A percentile compares a stretch with the other conserved stretches of the same genome.
phyloP scores from a whole-genome alignment of 1,284 basidiomycete species.

The Apiotrichum porosum region DNA sequence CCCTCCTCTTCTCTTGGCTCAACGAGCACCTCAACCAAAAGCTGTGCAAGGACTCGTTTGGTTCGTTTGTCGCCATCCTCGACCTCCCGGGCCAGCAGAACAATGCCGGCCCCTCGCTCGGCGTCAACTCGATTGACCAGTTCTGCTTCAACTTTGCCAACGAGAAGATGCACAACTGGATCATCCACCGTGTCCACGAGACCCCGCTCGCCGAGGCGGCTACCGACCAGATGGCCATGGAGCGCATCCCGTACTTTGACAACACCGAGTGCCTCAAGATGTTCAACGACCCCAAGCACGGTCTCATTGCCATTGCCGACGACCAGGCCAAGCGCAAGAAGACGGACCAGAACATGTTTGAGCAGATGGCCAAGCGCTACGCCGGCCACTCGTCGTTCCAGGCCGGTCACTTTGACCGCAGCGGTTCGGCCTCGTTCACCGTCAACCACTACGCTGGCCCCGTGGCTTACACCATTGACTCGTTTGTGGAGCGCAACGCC shows the following conservation, averaged over 20 bases:
- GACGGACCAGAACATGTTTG: constrained; percentile 89
- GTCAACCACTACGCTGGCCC: constrained; percentile 87
- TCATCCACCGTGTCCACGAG: constrained; percentile 68
- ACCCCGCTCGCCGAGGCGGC: constrained; percentile 72
- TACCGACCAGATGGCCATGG: constrained; percentile 73
- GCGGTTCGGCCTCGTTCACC: constrained; percentile 80
- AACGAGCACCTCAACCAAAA: constrained; percentile 95
- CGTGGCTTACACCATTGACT: constrained; percentile 84
- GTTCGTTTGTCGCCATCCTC: constrained; percentile 88
- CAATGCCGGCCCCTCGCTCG: constrained; percentile 59
- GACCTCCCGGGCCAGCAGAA: constrained; percentile 93
- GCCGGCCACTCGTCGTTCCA: constrained; percentile 89
- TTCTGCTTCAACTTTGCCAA: constrained; percentile 96
- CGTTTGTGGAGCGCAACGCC: constrained; percentile 82
- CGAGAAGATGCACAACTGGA: constrained; percentile 80
- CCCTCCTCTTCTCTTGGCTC: constrained; percentile 91
- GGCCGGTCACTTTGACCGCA: constrained; percentile 65
- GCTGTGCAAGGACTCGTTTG: constrained; percentile 83
- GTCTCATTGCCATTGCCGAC: constrained; percentile 94
- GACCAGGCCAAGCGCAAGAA: constrained; percentile 90
- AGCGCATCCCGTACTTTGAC: constrained; percentile 68
- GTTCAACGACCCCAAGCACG: constrained; percentile 80
- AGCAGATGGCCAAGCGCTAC: constrained; percentile 91
- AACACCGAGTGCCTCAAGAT: constrained; percentile 85
- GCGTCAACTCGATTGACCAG: constrained; percentile 87